A percentile compares a stretch with the other conserved stretches of the same genome.
These are phyloP conservation scores for Glycine soja DNA, from an alignment of 306 rosid species.

Conservation along the genomic window DNA sequence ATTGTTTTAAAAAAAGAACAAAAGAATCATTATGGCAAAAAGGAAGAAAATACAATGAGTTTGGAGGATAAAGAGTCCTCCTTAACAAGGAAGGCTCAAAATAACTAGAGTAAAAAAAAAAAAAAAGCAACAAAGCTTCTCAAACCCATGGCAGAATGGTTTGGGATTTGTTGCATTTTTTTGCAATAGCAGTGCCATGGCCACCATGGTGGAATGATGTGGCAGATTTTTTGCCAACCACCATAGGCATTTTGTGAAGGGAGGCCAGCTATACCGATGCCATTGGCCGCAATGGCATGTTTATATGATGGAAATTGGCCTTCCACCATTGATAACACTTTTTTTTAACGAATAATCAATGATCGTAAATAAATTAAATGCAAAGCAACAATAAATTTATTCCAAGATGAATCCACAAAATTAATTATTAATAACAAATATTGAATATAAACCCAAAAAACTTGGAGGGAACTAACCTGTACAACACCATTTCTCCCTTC, in stretches of 20 bases:
- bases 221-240: neutral
- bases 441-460: neutral
- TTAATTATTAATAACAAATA: slow-evolving; percentile 18
- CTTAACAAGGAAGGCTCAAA: slow-evolving; percentile 22
- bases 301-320: neutral
- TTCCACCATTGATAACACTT: neutral
- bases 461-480: slow-evolving; percentile 55
- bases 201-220: too few species aligned
- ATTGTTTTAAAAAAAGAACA: neutral
- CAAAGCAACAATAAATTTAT: too few species aligned
- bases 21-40: neutral
- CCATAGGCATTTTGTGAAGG: neutral
- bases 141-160: neutral
- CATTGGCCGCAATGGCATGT: neutral
- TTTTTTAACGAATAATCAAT: neutral
- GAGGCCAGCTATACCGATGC: too few species aligned
- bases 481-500: slow-evolving; percentile 49
- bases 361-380: too few species aligned
- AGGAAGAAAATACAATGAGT: slow-evolving; percentile 26
- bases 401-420: neutral
- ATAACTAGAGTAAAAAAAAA: neutral
- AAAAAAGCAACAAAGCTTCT: slow-evolving; percentile 23
- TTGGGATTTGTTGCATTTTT: too few species aligned
- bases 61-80: slow-evolving; percentile 10
- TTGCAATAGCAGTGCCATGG: too few species aligned